Percentiles rank a stretch among this genome's conserved stretches.
phyloP scores from a whole-genome alignment of 2,329 filamentous ascomycete genomes.

The Trichoderma brevicompactum region DNA sequence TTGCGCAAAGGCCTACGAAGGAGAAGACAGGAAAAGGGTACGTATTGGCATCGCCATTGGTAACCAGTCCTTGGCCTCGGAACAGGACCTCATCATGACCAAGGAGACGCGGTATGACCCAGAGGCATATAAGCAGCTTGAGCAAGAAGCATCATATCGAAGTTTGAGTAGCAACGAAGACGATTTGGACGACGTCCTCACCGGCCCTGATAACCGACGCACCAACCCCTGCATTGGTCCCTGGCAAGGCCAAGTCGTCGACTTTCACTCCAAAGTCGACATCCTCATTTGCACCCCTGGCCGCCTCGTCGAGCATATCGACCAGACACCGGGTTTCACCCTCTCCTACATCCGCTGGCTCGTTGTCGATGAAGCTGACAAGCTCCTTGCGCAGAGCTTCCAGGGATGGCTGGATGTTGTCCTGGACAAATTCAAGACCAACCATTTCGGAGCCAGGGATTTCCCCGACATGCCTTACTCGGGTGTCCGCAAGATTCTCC shows the following conservation, averaged over 20 bases:
- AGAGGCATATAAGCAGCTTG: slow-evolving; percentile 48
- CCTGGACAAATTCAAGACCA: slow-evolving; percentile 61
- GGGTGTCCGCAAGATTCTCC: slow-evolving; percentile 76
- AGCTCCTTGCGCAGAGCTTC: slow-evolving; percentile 87
- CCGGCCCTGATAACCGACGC: slow-evolving; percentile 31
- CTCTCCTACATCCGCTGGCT: slow-evolving; percentile 83
- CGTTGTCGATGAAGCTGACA: slow-evolving; percentile 91
- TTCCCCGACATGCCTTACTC: slow-evolving; percentile 57
- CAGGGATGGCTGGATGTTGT: slow-evolving; percentile 85
- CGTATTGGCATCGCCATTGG: slow-evolving; percentile 83
- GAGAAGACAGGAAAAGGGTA: slow-evolving; percentile 64
- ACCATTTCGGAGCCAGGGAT: slow-evolving; percentile 56
- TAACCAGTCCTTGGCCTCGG: slow-evolving; percentile 72
- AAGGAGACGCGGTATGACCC: slow-evolving; percentile 66
- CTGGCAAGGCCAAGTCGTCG: slow-evolving; percentile 59
- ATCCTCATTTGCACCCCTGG: slow-evolving; percentile 91
- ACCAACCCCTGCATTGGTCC: slow-evolving; percentile 41
- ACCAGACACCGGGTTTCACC: slow-evolving; percentile 79
- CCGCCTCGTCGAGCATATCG: slow-evolving; percentile 87
- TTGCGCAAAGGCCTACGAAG: slow-evolving; percentile 67
- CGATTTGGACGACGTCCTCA: slow-evolving; percentile 31
- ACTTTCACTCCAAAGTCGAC: slow-evolving; percentile 75
- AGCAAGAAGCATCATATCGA: slow-evolving; percentile 30
- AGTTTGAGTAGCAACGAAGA: slow-evolving; percentile 30
- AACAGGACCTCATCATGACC: slow-evolving; percentile 56